Percentiles rank a stretch among this genome's conserved stretches.
Conservation (phyloP, 768 basidiomycete genomes). For the Guyanaporus albipodus region DNA sequence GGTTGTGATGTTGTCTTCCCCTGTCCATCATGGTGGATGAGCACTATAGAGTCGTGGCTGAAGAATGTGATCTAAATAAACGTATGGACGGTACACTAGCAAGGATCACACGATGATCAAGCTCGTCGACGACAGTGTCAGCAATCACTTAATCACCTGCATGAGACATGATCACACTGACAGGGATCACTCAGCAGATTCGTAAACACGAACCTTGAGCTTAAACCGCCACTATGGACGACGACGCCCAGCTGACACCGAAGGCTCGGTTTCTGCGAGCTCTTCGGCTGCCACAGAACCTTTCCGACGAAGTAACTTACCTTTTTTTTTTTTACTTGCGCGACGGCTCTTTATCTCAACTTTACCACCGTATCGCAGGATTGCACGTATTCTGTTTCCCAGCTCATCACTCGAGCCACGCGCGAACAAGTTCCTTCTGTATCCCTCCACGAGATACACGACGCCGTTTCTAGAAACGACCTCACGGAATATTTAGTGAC, state of each 20-base stretch:
- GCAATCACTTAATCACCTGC: too few species aligned
- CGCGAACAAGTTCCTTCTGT: not conserved
- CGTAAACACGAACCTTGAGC: too few species aligned
- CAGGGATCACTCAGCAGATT: too few species aligned
- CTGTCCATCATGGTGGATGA: conserved; percentile 30
- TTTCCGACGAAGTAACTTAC: conserved; percentile 25
- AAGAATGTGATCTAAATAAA: too few species aligned
- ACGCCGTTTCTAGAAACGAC: conserved; percentile 11
- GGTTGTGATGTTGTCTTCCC: conserved; percentile 38
- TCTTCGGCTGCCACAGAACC: conserved; percentile 17
- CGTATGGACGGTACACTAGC: too few species aligned
- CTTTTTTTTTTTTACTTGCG: not conserved
- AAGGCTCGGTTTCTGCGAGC: conserved; percentile 13
- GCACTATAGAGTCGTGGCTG: too few species aligned
- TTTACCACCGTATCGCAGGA: conserved; percentile 12
- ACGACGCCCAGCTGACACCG: not conserved
- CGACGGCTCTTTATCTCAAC: too few species aligned
- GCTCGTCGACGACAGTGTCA: too few species aligned
- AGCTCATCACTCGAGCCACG: conserved; percentile 19
- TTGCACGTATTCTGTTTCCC: conserved; percentile 11
- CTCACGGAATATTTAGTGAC: conserved; percentile 19
- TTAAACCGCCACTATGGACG: too few species aligned
- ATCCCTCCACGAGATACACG: conserved; percentile 19
- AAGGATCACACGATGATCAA: too few species aligned
- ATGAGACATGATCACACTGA: too few species aligned